A percentile compares a stretch with the other conserved stretches of the same genome.
These are phyloP conservation scores for Candida gorgasii DNA, from an alignment of 805 yeast species.

Conservation along the genomic window DNA sequence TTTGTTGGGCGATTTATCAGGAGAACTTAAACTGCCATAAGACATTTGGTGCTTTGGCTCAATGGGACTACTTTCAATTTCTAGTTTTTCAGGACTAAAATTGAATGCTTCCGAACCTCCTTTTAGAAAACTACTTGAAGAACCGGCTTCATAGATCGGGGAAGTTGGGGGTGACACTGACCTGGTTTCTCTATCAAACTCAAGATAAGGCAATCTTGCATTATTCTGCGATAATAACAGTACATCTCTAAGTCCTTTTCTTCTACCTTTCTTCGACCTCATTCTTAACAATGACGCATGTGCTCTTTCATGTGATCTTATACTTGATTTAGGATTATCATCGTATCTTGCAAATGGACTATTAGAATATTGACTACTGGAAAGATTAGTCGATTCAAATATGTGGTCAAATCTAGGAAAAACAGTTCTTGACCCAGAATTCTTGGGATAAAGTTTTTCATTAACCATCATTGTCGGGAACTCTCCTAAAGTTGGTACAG, in stretches of 20 bases:
- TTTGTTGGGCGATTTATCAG: conserved; percentile 1
- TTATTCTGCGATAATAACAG: conserved; percentile 26
- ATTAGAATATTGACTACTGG: conserved; percentile 2
- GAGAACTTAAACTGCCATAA: conserved; percentile 10
- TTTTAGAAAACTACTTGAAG: conserved; percentile 5
- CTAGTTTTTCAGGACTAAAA: conserved; percentile 2
- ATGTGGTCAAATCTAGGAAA: conserved; percentile 11
- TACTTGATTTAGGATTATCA: conserved; percentile 29
- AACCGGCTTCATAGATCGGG: conserved; percentile 18
- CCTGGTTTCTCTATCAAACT: conserved; percentile 12
- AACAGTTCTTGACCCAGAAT: conserved; percentile 12
- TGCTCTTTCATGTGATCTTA: conserved; percentile 59
- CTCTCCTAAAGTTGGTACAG: conserved; percentile 45
- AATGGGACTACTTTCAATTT: background rate
- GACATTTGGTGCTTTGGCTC: conserved; percentile 12
- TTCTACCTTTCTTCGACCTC: conserved; percentile 49
- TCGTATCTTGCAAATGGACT: conserved; percentile 16
- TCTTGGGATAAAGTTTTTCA: conserved; percentile 29
- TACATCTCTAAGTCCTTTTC: conserved; percentile 44
- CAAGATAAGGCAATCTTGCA: conserved; percentile 24
- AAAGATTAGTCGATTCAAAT: background rate
- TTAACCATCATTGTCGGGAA: conserved; percentile 39
- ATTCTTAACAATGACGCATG: conserved; percentile 65
- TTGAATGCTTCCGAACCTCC: background rate
- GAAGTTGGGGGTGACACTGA: conserved; percentile 20